Base-by-base conservation (phyloP, 139 green algal species). In the Chlorokybus atmophyticus region DNA sequence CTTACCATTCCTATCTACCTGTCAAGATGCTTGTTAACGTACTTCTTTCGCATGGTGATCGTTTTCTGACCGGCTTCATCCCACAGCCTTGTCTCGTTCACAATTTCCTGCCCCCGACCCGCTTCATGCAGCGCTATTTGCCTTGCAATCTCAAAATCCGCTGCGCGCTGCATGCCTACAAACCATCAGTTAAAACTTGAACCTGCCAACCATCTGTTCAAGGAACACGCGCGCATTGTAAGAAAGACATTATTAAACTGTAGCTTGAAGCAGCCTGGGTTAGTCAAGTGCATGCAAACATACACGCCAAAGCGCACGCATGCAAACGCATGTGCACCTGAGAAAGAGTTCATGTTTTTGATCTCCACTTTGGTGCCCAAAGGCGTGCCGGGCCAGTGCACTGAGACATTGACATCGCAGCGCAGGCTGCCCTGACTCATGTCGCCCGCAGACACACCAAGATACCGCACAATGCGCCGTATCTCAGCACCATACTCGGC, bases 301-400 rank as follows among this genome's bases (percentile, higher is more conserved):
- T n/a, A n/a, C n/a, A n/a, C n/a, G n/a, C n/a, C n/a, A n/a, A n/a
- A n/a, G n/a, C n/a, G n/a, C n/a, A n/a, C n/a, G n/a, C n/a, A n/a
- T n/a, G n/a, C n/a, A n/a, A n/a, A n/a, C n/a, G n/a, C n/a, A n/a
- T n/a, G n/a, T n/a, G n/a, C n/a, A n/a, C n/a, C n/a, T n/a, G n/a
- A n/a, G 70, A 97, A 97, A 31, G 67, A 85, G 81, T 97, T 97
- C 85, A 97, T 94, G 77, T 97, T 97, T 68, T 97, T 97, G 52
- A 97, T 76, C 68, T 97, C 90, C 59, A 97, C 57, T 57, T 94
- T 94, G 42, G 88, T 97, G 32, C 90, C 90, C 55, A 94, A 83
- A 28, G 30, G 10, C 5, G 59, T 27, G 40, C 38, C 24, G 8
- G 44, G 79, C 70, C 40, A 39, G 2, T 67, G 60, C 29, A 82